Conservation (phyloP, 2,329 filamentous ascomycete genomes). For the Calycina herbarum region DNA sequence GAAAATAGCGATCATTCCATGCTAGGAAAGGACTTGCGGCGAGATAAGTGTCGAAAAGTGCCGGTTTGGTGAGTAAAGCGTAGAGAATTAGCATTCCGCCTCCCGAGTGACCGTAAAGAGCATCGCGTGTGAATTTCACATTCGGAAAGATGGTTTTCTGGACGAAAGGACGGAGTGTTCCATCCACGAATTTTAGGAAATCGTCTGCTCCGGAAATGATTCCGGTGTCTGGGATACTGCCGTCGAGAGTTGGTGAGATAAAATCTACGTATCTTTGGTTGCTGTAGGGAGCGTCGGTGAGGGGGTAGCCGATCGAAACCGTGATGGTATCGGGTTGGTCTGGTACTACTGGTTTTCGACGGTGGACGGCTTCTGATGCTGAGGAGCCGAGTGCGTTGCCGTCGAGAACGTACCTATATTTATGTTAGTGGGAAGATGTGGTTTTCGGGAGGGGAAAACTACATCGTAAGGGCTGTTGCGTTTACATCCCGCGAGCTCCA, state of each 20-base stretch:
- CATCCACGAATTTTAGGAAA: slow-evolving; percentile 1
- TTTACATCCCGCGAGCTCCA: slow-evolving; percentile 1
- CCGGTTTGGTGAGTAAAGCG: neutral
- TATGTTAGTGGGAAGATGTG: neutral
- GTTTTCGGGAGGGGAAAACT: neutral
- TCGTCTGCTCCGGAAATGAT: neutral
- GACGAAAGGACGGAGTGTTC: slow-evolving; percentile 1
- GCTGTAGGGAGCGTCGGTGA: neutral
- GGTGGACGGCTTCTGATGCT: neutral
- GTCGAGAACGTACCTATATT: slow-evolving; percentile 5
- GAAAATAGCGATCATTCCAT: slow-evolving; percentile 5
- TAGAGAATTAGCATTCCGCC: neutral
- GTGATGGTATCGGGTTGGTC: neutral
- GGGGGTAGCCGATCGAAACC: slow-evolving; percentile 4
- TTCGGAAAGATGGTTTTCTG: neutral
- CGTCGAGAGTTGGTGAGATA: neutral
- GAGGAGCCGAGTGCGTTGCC: neutral
- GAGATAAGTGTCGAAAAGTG: slow-evolving; percentile 8
- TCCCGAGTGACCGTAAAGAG: neutral
- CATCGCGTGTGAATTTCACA: slow-evolving; percentile 1
- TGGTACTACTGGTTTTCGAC: neutral
- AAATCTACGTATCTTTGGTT: neutral
- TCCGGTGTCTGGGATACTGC: neutral
- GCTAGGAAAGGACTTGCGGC: neutral
- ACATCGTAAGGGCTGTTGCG: slow-evolving; percentile 1